These are phyloP conservation scores for Pleurotus pulmonarius DNA, from an alignment of 768 basidiomycete species.

Conservation along the genomic window DNA sequence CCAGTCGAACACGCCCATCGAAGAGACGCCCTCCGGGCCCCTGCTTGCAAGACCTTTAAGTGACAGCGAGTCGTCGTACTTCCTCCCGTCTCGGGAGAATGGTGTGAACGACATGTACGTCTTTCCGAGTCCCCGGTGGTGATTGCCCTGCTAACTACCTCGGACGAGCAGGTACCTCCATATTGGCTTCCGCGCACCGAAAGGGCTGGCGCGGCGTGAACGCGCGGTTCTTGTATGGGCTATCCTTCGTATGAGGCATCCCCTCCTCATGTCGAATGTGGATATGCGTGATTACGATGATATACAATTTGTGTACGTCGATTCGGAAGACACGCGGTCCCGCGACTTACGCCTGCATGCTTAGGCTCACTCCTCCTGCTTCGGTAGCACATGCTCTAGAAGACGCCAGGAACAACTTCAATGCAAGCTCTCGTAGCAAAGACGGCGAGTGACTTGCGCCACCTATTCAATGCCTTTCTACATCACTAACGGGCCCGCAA, in stretches of 20 bases:
- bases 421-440: slow-evolving; percentile 47
- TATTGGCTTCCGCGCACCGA: slow-evolving; percentile 56
- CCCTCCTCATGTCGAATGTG: slow-evolving; percentile 62
- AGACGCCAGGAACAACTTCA: slow-evolving; percentile 44
- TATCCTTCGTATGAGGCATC: slow-evolving; percentile 65
- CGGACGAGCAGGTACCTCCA: slow-evolving; percentile 65
- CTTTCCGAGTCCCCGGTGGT: neutral
- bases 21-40: slow-evolving; percentile 9
- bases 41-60: slow-evolving; percentile 55
- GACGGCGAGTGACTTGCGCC: slow-evolving; percentile 40
- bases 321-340: neutral
- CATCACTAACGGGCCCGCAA: slow-evolving; percentile 4
- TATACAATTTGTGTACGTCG: slow-evolving; percentile 61
- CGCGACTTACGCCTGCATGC: neutral
- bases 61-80: slow-evolving; percentile 78
- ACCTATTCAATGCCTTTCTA: neutral
- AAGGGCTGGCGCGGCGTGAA: slow-evolving; percentile 32
- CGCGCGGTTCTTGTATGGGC: slow-evolving; percentile 68
- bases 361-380: slow-evolving; percentile 44
- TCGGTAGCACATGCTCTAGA: slow-evolving; percentile 40
- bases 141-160: neutral
- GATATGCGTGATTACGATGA: slow-evolving; percentile 61
- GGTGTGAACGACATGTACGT: slow-evolving; percentile 87
- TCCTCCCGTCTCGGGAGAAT: slow-evolving; percentile 69
- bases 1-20: neutral